Percentiles rank a stretch among this genome's conserved stretches.
Evolutionary conservation across 2,329 filamentous ascomycete species (phyloP).

Genomic region (Fusarium solani-melongenae): DNA sequence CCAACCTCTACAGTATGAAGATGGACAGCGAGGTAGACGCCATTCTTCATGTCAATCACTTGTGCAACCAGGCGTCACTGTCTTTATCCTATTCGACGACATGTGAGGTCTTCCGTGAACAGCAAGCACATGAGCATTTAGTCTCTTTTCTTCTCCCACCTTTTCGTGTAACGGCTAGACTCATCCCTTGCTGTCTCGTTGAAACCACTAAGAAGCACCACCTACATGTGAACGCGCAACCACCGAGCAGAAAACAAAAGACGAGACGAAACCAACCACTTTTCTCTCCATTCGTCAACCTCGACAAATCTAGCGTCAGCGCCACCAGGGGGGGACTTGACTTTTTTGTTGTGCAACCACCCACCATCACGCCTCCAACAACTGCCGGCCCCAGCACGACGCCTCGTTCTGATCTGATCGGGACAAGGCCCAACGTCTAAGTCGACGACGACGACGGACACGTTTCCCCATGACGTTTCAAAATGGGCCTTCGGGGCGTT

Average conservation of each 20-base stretch:
- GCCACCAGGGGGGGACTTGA: slow-evolving; percentile 19
- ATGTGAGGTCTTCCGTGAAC: neutral
- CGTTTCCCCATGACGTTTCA: neutral
- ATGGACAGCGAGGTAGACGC: neutral
- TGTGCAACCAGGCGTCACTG: neutral
- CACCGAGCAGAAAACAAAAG: slow-evolving; percentile 1
- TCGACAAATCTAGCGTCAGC: slow-evolving; percentile 28
- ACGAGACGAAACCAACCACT: slow-evolving; percentile 25
- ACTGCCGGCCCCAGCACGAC: slow-evolving; percentile 2
- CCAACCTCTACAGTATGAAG: slow-evolving; percentile 12
- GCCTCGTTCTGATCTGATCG: neutral
- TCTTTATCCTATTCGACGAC: slow-evolving; percentile 9
- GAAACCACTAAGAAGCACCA: slow-evolving; percentile 18
- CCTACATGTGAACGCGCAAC: slow-evolving; percentile 21
- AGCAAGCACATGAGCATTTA: slow-evolving; percentile 11
- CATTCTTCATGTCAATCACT: neutral
- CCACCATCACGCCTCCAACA: neutral
- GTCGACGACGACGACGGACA: neutral
- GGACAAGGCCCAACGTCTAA: neutral
- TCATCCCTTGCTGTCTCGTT: slow-evolving; percentile 17
- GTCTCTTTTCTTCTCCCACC: neutral
- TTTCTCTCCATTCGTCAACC: slow-evolving; percentile 20
- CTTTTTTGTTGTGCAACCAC: neutral
- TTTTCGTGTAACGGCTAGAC: slow-evolving; percentile 15
- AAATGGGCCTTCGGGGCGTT: neutral